Base-by-base conservation (phyloP, 2,329 filamentous ascomycete species). In the Aureobasidium leucospermi region DNA sequence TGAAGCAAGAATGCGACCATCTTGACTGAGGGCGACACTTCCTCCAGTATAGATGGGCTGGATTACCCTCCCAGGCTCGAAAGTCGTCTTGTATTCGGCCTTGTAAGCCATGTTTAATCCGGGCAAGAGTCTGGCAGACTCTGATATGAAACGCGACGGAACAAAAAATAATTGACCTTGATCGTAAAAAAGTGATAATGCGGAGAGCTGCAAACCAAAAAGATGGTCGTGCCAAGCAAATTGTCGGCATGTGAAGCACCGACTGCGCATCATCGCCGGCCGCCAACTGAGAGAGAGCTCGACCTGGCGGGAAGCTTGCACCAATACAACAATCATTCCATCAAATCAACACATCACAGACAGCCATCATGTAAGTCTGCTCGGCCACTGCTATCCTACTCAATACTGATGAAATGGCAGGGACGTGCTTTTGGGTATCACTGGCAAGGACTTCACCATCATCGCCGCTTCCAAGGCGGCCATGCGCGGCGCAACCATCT, bases 401-500 rank as follows among this genome's bases (percentile, higher is more conserved):
- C 81, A 3, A 28, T 16, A 16, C 58, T 23, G 74, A 77, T 6
- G 79, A 79, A 1, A 79, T 9, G 78, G 58, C 61, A 97, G 92
- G 94, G 94, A 99, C 85, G 90, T 97, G 74, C 84, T 99, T 73
- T 84, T 99, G 68, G 94, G 94, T 71, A 96, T 99, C 76, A 96
- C 93, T 62, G 95, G 94, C 80, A 96, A 96, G 82, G 95, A 99
- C 84, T 99, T 96, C 76, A 95, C 92, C 79, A 86, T 99, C 82
- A 86, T 99, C 74, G 94, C 91, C 70, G 90, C 94, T 69, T 97
- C 92, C 64, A 97, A 99, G 81, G 94, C 94, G 73, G 90, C 92
- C 70, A 97, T 97, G 92, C 87, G 94, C 79, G 94, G 94, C 70
- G 90, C 91, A 65, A 96, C 93, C 62, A 88, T 99, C 75, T 86